Percentiles rank a stretch among this genome's conserved stretches.
Conservation (phyloP, 2,329 filamentous ascomycete species). For the Magnaporthiopsis incrustans region DNA sequence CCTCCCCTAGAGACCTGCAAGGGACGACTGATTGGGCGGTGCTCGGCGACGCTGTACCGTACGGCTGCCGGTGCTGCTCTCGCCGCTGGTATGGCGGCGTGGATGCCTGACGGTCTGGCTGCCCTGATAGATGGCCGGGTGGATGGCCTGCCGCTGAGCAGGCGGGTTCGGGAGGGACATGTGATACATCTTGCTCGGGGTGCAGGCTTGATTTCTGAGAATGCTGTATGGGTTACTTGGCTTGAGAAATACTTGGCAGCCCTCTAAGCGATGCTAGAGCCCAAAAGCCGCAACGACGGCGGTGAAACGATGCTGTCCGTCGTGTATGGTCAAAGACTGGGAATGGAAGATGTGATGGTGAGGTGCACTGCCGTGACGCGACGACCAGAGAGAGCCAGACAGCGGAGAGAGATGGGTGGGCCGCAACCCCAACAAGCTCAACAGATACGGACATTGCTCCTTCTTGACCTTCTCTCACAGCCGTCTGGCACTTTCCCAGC, state of each 20-base stretch:
- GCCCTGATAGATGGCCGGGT: conserved; percentile 3
- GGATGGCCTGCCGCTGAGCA: neutral
- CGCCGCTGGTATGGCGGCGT: conserved; percentile 2
- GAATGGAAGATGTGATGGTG: neutral
- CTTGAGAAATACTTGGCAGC: neutral
- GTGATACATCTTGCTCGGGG: conserved; percentile 3
- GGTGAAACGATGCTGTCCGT: neutral
- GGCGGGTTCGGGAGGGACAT: conserved; percentile 3
- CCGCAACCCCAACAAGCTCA: no score
- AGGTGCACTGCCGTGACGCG: neutral
- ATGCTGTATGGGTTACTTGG: neutral
- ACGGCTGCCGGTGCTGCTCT: no score
- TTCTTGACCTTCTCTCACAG: no score
- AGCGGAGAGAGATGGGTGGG: no score
- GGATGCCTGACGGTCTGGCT: conserved; percentile 5
- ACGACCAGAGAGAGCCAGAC: neutral
- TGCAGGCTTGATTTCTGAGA: neutral
- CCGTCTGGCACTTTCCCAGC: no score
- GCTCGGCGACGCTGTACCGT: no score
- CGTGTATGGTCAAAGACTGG: neutral
- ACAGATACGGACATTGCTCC: no score
- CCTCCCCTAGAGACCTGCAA: conserved; percentile 18
- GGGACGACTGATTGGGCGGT: neutral
- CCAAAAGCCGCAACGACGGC: neutral
- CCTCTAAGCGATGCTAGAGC: neutral